Base-by-base conservation (phyloP, 129 eudicot genomes). In the Chrysanthemum makinoi region DNA sequence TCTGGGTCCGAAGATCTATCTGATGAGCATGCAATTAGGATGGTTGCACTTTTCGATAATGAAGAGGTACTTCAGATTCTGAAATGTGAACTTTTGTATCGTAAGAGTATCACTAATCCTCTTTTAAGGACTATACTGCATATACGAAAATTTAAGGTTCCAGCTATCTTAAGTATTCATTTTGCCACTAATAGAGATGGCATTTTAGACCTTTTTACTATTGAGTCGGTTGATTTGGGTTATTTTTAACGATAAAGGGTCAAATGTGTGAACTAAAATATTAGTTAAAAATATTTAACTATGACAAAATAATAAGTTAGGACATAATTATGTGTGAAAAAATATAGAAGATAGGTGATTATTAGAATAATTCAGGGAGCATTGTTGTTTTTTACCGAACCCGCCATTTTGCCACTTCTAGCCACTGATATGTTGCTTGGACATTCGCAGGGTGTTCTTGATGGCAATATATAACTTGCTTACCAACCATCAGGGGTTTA, bases 11-110 rank as follows among this genome's bases (percentile, higher is more conserved):
- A 20, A 20, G 22, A 20, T 20, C 22, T 20, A 20, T 20, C 1
- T 20, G 22, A 20, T 20, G 22, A 20, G 22, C 22, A 20, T 20
- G 22, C 22, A 20, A 20, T 20, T 20, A 1, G 22, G 22, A 20
- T 20, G 95, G 78, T 92, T 33, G 98, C 98, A 62, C 85, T 92
- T 62, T 92, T 92, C 66, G 98, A 92, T 76, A 89, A 92, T 74
- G 98, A 92, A 78, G 98, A 92, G 90, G 98, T 89, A 77, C 51
- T 47, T 53, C 17, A 35, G 35, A 55, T 58, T 28, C 54, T 39
- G 10, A 18, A 46, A 26, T 48, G 48, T 33, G 19, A 61, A 20
- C 16, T 16, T 28, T 18, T 61, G 70, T 64, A 73, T 65, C 63
- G 58, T 64, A 64, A 33, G 74, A 65, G 12, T 46, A 62, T 39